Evolutionary conservation across 768 basidiomycete genomes (phyloP), one percentile per base, ranked within the genome.

Genomic region (Amanita phalloides): DNA sequence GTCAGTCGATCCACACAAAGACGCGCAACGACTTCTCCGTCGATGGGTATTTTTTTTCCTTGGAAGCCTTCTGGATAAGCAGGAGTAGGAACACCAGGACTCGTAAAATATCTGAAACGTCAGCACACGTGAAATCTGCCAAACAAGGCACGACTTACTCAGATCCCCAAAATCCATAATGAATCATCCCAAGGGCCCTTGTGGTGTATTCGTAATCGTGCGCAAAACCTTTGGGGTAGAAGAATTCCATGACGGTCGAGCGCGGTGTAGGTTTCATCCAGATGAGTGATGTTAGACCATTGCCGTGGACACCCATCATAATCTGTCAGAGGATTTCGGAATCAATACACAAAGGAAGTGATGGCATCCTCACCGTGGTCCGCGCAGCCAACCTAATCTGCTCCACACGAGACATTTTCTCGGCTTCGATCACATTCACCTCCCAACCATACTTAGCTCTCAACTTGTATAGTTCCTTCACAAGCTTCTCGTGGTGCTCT

Each of bases 231-330:
- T 75, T 74, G 0, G 85, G 85, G 65, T 74, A 89, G 66, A 92
- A 93, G 67, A 96, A 92, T 61, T 96, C 93, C 61, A 95, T 89
- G 30, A 96, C 90, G 0, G 93, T 91, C 30, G 89, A 77, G 14
- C 84, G 74, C 4, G 82, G 82, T 3, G 78, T 79, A 1, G 89
- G 86, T 21, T 86, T 84, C 93, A 95, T 96, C 92, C 91, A 96
- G 4, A 96, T 63, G 0, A 94, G 75, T 26, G 89, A 77, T 0
- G 91, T 94, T 36, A 96, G 64, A 30, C 90, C 93, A 61, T 96
- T 95, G 8, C 93, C 92, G 59, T 95, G 92, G 13, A 95, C 86
- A 53, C 92, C 92, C 77, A 94, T 85, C 83, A 95, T 78, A 60
- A 95, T 90, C 92, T 95, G 54, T 30, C 26, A 8, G 5, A 7